Base-by-base conservation (phyloP, 768 basidiomycete genomes). In the Tulasnella sp. region DNA sequence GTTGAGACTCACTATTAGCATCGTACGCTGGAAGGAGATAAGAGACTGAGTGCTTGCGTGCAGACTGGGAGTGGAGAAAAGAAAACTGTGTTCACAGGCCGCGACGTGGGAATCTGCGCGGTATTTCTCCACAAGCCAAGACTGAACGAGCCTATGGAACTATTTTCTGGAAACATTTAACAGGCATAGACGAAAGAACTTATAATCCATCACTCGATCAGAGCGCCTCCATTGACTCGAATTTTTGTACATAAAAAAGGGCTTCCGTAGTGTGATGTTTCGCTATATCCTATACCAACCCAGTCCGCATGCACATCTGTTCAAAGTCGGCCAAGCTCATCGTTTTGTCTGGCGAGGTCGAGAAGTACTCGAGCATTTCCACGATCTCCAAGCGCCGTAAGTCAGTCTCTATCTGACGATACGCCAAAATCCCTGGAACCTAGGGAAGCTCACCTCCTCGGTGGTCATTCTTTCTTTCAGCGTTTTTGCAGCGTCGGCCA, bases 301-400 rank as follows among this genome's bases (percentile, higher is more conserved):
- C 88, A 8, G 91, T 87, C 1, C 85, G 81, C 34, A 89, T 81
- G 89, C 94, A 93, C 89, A 95, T 93, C 29, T 84, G 84, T 79
- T 89, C 88, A 79, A 95, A 95, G 81, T 94, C 92, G 17, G 84
- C 82, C 40, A 93, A 84, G 75, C 82, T 83, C 85, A 94, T 86
- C 3, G 91, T 87, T 80, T 89, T 89, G 82, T 94, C 93, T 0
- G 87, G 83, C 0, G 88, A 87, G 0, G 87, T 88, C 0, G 93
- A 92, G 80, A 93, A 94, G 72, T 86, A 86, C n/a, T 88, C 86
- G 0, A 95, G 84, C 93, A 94, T 94, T 76, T 93, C 92, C 2
- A 90, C 79, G 79, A 93, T 90, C 93, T 94, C 75, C 11, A 29
- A 36, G 14, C 58, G 52, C 49, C 37, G 77, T 54, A 74, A 37